Evolutionary conservation across 2,329 filamentous ascomycete species (phyloP).

Genomic region (Fusarium verticillioides): DNA sequence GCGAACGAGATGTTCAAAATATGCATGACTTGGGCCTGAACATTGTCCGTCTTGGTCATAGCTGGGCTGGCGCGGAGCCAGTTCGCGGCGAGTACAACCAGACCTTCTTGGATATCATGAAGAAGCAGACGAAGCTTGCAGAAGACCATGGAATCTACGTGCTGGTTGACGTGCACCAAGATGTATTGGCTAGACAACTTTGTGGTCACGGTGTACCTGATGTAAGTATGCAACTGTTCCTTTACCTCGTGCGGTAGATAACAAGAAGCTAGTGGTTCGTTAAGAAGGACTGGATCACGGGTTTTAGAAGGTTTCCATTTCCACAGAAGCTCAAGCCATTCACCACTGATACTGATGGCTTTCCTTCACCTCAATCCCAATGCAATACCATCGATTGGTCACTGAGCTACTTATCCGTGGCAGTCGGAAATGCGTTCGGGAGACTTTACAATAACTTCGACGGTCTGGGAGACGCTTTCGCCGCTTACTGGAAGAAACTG

Average conservation of each 20-base stretch:
- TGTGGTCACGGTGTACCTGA: not conserved
- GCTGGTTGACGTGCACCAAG: not conserved
- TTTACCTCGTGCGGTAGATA: no score
- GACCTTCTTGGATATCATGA: not conserved
- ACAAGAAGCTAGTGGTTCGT: not conserved
- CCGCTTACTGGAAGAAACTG: not conserved
- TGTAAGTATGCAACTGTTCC: not conserved
- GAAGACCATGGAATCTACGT: not conserved
- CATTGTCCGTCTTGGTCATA: not conserved
- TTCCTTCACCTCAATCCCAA: not conserved
- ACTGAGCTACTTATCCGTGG: not conserved
- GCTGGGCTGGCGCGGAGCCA: not conserved
- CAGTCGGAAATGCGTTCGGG: not conserved
- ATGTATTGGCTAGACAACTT: not conserved
- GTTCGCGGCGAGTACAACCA: not conserved
- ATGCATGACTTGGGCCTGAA: not conserved
- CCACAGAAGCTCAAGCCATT: not conserved
- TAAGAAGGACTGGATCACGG: fast-evolving
- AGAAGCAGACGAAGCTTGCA: not conserved
- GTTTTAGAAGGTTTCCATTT: not conserved
- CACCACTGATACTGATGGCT: not conserved
- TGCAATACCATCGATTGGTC: not conserved
- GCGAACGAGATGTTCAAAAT: not conserved
- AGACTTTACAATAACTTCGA: not conserved
- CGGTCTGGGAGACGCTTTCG: not conserved